A percentile compares a stretch with the other conserved stretches of the same genome.
Conservation (phyloP, 495 filamentous ascomycete species). For the Aspergillus ellipticus region DNA sequence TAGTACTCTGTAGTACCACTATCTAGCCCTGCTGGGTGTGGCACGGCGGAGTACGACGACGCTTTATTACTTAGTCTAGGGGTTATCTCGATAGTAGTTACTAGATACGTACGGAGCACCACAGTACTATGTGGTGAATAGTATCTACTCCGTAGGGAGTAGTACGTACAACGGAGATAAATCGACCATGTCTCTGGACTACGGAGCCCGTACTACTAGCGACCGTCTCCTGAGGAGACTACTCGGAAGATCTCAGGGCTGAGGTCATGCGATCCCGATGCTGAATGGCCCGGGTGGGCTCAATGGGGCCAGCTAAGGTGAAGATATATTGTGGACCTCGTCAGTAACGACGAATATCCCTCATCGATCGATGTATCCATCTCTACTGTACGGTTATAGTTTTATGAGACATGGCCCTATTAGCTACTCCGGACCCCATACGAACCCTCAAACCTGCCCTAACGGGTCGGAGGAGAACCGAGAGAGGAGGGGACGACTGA, state of each 20-base stretch:
- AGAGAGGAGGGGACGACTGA: not conserved
- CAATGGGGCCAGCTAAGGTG: not conserved
- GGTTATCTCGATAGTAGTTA: no score
- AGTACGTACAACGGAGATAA: not conserved
- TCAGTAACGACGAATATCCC: not conserved
- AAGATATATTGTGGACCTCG: not conserved
- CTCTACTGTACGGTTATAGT: not conserved
- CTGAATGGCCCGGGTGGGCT: not conserved
- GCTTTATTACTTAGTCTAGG: no score
- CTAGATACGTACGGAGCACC: no score
- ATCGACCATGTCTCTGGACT: not conserved
- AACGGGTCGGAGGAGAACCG: not conserved
- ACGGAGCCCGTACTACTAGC: no score
- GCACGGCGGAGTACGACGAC: no score
- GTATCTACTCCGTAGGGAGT: not conserved
- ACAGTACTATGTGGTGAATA: no score
- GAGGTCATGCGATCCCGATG: not conserved
- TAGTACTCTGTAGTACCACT: no score
- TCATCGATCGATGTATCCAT: not conserved
- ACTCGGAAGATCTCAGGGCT: not conserved
- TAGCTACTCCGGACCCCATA: not conserved
- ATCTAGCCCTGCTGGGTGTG: no score
- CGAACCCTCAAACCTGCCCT: not conserved
- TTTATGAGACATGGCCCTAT: not conserved
- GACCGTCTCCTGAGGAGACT: no score